Conservation (phyloP, 805 yeast genomes). For the Yamadazyma takamatsuzukensis region DNA sequence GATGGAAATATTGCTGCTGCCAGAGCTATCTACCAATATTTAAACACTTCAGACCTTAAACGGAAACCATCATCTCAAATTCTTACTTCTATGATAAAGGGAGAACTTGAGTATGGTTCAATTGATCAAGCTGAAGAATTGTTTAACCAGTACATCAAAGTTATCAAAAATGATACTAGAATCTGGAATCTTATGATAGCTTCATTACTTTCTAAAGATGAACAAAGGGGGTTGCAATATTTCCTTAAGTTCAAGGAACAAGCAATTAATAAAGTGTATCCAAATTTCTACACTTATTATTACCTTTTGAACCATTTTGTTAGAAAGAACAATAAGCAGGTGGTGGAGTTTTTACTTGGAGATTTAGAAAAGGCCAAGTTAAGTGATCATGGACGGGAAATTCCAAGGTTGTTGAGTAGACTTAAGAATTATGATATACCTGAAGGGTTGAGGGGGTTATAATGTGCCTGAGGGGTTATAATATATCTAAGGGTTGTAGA, state of each 20-base stretch:
- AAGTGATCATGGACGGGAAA: constrained; percentile 31
- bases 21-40: constrained; percentile 36
- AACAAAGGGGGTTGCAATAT: constrained; percentile 39
- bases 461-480: too few relatives aligned
- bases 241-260: constrained; percentile 30
- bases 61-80: constrained; percentile 34
- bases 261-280: constrained; percentile 20
- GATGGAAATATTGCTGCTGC: constrained; percentile 52
- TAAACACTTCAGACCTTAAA: constrained; percentile 3
- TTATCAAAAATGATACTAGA: constrained; percentile 32
- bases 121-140: constrained; percentile 26
- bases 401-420: constrained; percentile 32
- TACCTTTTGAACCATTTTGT: constrained; percentile 41
- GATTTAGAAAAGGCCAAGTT: constrained; percentile 31
- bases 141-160: constrained; percentile 26
- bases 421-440: not conserved
- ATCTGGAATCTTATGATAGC: constrained; percentile 41
- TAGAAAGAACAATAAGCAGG: constrained; percentile 24
- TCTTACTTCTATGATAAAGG: constrained; percentile 45
- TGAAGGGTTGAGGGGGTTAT: constrained; percentile 1
- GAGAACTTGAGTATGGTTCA: constrained; percentile 42
- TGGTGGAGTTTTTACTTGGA: constrained; percentile 32
- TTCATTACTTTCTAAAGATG: constrained; percentile 25
- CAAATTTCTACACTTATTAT: constrained; percentile 51
- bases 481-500: too few relatives aligned